Conservation (phyloP, 2,329 filamentous ascomycete genomes). For the Corynespora cassiicola region DNA sequence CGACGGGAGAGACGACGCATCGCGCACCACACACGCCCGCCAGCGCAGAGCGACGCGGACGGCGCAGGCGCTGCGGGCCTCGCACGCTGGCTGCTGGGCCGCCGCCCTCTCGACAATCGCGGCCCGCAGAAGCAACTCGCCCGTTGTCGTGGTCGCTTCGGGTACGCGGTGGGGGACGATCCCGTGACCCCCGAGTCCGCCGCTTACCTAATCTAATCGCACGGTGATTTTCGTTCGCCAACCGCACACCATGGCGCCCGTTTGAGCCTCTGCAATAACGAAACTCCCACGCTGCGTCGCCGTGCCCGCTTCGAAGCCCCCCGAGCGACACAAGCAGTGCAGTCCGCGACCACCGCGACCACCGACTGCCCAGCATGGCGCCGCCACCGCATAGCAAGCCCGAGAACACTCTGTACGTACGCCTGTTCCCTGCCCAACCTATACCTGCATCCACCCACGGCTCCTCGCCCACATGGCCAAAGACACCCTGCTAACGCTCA, state of each 20-base stretch:
- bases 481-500: conserved; percentile 23
- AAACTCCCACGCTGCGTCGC: conserved; percentile 28
- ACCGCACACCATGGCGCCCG: conserved; percentile 20
- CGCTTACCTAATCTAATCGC: conserved; percentile 7
- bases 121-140: not conserved
- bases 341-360: conserved; percentile 28
- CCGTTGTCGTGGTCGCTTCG: not conserved
- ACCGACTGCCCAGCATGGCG: conserved; percentile 69
- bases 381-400: conserved; percentile 97
- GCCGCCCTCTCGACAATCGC: conserved; percentile 5
- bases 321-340: conserved; percentile 34
- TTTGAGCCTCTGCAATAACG: conserved; percentile 23
- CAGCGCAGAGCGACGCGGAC: conserved; percentile 16
- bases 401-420: conserved; percentile 83
- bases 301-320: conserved; percentile 33
- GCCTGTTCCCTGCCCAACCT: conserved; percentile 17
- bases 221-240: conserved; percentile 5
- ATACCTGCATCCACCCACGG: no score
- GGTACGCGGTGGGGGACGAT: not conserved
- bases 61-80: conserved; percentile 9
- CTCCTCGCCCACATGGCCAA: conserved; percentile 5
- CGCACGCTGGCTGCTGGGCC: conserved; percentile 4
- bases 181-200: conserved; percentile 12
- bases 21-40: no score
- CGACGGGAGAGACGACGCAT: no score